A percentile compares a stretch with the other conserved stretches of the same genome.
phyloP scores from a whole-genome alignment of 2,329 filamentous ascomycete species.

The Alternaria panax region DNA sequence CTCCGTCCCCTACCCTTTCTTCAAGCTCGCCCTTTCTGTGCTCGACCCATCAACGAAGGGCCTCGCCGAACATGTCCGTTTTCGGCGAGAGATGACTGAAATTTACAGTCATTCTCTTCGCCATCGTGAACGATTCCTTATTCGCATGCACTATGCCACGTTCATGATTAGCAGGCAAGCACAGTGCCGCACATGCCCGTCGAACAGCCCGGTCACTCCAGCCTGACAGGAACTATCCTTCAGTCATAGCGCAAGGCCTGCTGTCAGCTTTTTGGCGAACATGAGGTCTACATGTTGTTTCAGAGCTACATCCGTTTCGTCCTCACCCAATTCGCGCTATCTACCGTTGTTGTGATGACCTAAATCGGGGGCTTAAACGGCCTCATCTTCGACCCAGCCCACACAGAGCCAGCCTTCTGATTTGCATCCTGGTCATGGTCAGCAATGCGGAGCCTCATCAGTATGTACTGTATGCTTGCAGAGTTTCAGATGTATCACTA shows the following conservation, averaged over 20 bases:
- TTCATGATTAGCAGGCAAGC: background rate
- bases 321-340: conserved; percentile 11
- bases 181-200: background rate
- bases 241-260: conserved; percentile 7
- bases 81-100: background rate
- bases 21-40: conserved; percentile 1
- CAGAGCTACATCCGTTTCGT: conserved; percentile 6
- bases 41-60: background rate
- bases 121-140: background rate
- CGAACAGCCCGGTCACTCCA: background rate
- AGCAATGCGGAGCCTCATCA: conserved; percentile 28
- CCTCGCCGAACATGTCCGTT: background rate
- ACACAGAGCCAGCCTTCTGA: conserved; percentile 28
- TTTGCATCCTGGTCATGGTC: conserved; percentile 11
- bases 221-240: conserved; percentile 7
- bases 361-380: conserved; percentile 32
- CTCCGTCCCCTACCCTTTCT: background rate
- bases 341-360: conserved; percentile 9
- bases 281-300: background rate
- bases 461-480: conserved; percentile 25
- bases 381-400: conserved; percentile 8
- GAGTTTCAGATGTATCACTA: conserved; percentile 25
- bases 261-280: conserved; percentile 18
- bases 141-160: background rate
- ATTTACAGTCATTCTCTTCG: background rate